phyloP scores from a whole-genome alignment of 2,329 filamentous ascomycete genomes.

The Colletotrichum limetticola region DNA sequence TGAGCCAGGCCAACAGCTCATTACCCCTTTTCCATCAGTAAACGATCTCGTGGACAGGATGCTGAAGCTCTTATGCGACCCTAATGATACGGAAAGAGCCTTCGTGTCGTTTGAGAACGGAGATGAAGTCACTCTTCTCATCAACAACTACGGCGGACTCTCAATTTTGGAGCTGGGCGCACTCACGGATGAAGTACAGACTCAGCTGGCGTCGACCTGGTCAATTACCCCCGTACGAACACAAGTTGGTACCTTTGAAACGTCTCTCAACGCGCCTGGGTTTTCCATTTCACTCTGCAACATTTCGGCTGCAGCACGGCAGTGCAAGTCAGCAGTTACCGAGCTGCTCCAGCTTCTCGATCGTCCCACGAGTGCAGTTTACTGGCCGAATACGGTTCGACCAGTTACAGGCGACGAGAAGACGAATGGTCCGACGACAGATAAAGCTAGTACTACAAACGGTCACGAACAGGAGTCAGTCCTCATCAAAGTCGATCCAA shows the following conservation, averaged over 20 bases:
- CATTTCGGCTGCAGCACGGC: conserved; percentile 48
- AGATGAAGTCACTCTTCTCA: conserved; percentile 61
- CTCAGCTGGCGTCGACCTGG: conserved; percentile 59
- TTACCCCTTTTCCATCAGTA: conserved; percentile 53
- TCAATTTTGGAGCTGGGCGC: conserved; percentile 65
- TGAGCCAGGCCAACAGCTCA: conserved; percentile 43
- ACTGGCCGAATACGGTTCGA: conserved; percentile 54
- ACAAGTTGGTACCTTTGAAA: conserved; percentile 60
- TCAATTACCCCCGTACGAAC: conserved; percentile 58
- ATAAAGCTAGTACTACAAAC: background rate
- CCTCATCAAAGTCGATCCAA: conserved; percentile 40
- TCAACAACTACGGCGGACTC: conserved; percentile 69
- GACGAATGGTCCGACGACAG: background rate
- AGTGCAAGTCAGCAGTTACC: conserved; percentile 36
- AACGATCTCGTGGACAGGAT: conserved; percentile 55
- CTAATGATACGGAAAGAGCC: conserved; percentile 62
- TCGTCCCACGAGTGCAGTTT: conserved; percentile 59
- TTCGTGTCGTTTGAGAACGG: conserved; percentile 57
- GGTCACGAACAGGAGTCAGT: background rate
- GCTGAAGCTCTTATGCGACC: conserved; percentile 62
- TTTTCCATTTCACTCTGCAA: conserved; percentile 67
- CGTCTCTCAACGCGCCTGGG: conserved; percentile 64
- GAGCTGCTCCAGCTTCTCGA: conserved; percentile 61
- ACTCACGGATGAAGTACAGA: conserved; percentile 62
- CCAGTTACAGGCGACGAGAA: background rate